These are phyloP conservation scores for Phalaenopsis aphrodite DNA, from an alignment of 106 monocot species.

Conservation along the genomic window DNA sequence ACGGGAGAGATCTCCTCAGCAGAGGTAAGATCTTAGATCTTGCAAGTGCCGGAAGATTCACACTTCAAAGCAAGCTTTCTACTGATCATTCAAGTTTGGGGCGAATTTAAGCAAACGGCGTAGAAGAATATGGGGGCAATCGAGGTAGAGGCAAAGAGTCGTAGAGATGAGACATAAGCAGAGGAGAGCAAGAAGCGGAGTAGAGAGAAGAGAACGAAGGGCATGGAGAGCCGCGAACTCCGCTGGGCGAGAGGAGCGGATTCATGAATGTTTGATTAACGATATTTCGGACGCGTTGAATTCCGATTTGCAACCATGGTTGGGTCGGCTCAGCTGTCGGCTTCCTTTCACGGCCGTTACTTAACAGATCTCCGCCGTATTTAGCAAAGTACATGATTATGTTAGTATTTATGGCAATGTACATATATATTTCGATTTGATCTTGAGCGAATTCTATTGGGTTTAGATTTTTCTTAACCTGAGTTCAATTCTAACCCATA, in stretches of 20 bases:
- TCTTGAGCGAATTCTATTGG: too few relatives aligned
- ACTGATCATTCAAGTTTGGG: background rate
- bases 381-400: too few relatives aligned
- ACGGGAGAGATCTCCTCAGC: background rate
- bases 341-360: too few relatives aligned
- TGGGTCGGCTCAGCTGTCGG: too few relatives aligned
- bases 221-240: background rate
- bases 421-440: too few relatives aligned
- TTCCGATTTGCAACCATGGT: background rate
- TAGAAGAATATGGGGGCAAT: background rate
- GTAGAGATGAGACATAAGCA: background rate
- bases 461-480: too few relatives aligned
- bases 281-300: slow-evolving; percentile 1
- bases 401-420: too few relatives aligned
- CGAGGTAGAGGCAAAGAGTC: background rate
- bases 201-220: background rate
- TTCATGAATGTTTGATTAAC: background rate
- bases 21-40: background rate
- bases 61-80: background rate
- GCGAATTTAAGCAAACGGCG: background rate
- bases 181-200: background rate
- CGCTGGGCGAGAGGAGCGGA: background rate
- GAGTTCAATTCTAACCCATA: too few relatives aligned
- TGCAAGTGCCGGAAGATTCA: background rate
- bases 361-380: too few relatives aligned